phyloP scores from a whole-genome alignment of 495 filamentous ascomycete species.

The Bathelium albidoporum region DNA sequence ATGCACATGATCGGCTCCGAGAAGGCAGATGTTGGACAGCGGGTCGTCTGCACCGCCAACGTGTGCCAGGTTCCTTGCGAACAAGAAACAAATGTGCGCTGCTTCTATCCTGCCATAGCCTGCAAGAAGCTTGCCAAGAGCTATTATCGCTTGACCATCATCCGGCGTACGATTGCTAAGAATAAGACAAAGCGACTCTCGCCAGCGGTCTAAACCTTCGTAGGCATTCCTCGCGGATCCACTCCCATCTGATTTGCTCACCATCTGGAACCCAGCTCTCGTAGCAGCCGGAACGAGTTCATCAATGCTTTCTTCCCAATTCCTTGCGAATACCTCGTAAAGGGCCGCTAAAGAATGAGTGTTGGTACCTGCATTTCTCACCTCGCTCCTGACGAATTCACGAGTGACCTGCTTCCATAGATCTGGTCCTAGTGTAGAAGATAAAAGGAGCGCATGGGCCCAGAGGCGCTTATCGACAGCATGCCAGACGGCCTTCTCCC shows the following conservation, averaged over 20 bases:
- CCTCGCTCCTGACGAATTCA: constrained; percentile 87
- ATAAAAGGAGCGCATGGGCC: constrained; percentile 91
- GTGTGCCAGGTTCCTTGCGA: constrained; percentile 42
- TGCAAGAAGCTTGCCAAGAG: constrained; percentile 73
- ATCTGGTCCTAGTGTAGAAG: constrained; percentile 57
- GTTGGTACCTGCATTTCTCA: constrained; percentile 64
- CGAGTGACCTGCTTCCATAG: constrained; percentile 89
- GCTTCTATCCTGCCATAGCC: constrained; percentile 83
- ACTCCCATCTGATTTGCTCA: constrained; percentile 54
- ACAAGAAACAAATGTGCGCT: constrained; percentile 78
- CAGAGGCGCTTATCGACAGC: constrained; percentile 91
- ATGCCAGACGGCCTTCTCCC: constrained; percentile 85
- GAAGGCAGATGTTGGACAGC: constrained; percentile 63
- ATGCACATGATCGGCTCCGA: constrained; percentile 69
- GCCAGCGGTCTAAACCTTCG: constrained; percentile 85
- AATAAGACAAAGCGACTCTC: constrained; percentile 75
- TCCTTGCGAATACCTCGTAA: constrained; percentile 88
- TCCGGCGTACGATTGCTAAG: constrained; percentile 75
- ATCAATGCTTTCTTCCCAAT: constrained; percentile 87
- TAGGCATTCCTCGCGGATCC: constrained; percentile 60
- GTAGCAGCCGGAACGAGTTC: constrained; percentile 94
- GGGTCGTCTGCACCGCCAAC: constrained; percentile 81
- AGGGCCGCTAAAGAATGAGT: constrained; percentile 79
- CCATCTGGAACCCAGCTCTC: constrained; percentile 80
- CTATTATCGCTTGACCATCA: constrained; percentile 64